These are phyloP conservation scores for Brassica juncea DNA, from an alignment of 345 rosid genomes.

Conservation along the genomic window DNA sequence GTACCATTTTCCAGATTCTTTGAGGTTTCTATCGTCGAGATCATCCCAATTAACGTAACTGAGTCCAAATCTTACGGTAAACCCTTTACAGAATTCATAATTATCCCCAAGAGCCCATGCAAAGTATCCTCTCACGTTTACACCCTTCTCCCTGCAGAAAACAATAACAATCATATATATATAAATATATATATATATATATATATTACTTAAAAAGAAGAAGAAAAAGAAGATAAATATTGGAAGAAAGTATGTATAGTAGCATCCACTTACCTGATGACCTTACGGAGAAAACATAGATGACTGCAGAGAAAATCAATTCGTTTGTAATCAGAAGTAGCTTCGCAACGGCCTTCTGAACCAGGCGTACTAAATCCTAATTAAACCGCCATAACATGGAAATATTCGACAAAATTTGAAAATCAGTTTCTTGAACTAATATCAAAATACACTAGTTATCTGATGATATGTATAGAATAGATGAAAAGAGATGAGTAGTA, in stretches of 20 bases:
- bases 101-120: slow-evolving; percentile 1
- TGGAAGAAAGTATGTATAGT: not conserved
- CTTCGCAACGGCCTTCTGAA: not conserved
- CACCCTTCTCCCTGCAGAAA: not conserved
- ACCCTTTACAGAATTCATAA: not conserved
- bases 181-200: not conserved
- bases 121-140: not conserved
- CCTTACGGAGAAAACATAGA: not conserved
- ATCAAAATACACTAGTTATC: not conserved
- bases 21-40: not conserved
- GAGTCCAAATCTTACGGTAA: not conserved
- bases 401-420: not conserved
- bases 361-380: not conserved
- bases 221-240: not conserved
- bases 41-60: not conserved
- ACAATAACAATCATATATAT: not conserved
- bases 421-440: not conserved
- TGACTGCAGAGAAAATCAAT: not conserved
- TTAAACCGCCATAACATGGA: not conserved
- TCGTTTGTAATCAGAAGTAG: not conserved
- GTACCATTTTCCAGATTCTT: not conserved
- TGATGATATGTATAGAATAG: too few species aligned
- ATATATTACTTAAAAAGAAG: not conserved
- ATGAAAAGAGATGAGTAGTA: too few species aligned
- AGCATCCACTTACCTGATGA: not conserved